Percentiles rank a stretch among this genome's conserved stretches.
Evolutionary conservation across 345 rosid genomes (phyloP).

Genomic region (Moringa oleifera): DNA sequence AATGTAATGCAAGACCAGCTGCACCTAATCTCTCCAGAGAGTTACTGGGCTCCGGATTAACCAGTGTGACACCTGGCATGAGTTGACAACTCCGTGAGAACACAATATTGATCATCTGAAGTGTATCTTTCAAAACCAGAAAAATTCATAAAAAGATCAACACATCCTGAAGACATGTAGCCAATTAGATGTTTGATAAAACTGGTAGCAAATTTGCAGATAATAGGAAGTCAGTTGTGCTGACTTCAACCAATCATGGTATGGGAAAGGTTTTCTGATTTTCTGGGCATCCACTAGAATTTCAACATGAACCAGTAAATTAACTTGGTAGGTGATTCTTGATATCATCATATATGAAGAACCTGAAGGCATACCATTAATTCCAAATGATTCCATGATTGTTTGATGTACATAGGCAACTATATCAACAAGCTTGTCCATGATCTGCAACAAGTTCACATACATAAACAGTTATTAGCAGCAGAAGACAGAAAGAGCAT

Average conservation of each 20-base stretch:
- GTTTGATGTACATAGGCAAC: constrained; percentile 56
- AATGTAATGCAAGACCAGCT: constrained; percentile 88
- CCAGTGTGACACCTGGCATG: constrained; percentile 25
- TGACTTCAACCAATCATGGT: no score
- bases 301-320: not conserved
- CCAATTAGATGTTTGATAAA: not conserved
- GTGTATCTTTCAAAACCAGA: not conserved
- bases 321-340: not conserved
- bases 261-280: not conserved
- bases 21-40: constrained; percentile 53
- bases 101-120: not conserved
- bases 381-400: constrained; percentile 68
- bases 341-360: no score
- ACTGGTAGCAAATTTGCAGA: not conserved
- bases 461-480: no score
- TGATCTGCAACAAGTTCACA: constrained; percentile 56
- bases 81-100: constrained; percentile 11
- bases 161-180: not conserved
- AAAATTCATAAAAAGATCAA: no score
- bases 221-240: not conserved
- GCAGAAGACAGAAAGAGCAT: not conserved
- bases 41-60: constrained; percentile 15
- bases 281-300: no score
- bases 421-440: constrained; percentile 67
- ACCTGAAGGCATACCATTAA: constrained; percentile 30